Base-by-base conservation (phyloP, 805 yeast species). In the Saccharomyces mikatae region DNA sequence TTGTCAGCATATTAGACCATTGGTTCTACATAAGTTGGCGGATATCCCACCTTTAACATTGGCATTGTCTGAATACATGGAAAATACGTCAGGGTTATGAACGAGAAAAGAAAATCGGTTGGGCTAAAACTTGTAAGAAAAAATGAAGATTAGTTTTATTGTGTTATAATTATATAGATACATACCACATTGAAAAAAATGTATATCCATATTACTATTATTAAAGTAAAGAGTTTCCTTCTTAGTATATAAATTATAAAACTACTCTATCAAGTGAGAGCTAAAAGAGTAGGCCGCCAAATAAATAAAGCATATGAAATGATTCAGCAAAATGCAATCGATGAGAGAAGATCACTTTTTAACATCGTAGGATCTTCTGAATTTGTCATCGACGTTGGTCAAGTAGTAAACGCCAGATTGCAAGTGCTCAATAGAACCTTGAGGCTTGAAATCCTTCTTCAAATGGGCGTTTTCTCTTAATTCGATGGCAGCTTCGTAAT, bases 401-500 rank as follows among this genome's bases (percentile, higher is more conserved):
- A 94, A 79, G 76, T 92, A 94, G 77, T 88, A 94, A 52, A 89
- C 79, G 53, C 97, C 97, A 27, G 76, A 59, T 55, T 81, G 77
- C 64, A 94, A 74, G 67, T 80, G 76, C 17, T 89, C 96, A 61
- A 82, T 77, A 47, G 84, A 75, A 50, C 98, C 98, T 56, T 76
- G 71, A 63, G 99, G 99, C 70, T 77, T 75, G 78, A 81, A 86
- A 61, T 77, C 74, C 74, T 89, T 89, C 73, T 89, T 80, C 71
- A 89, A 76, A 70, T 92, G 97, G 49, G 92, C 87, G 65, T 81
- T 79, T 77, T 94, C 99, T 78, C 99, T 89, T 63, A 88, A 78
- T 28, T 75, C 84, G 62, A 94, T 80, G 50, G 92, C 91, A 29
- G 75, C 82, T 71, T 90, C 87, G 74, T 89, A 94, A 66, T 86